Evolutionary conservation across 2,329 filamentous ascomycete species (phyloP).

Genomic region (Fusarium foetens): DNA sequence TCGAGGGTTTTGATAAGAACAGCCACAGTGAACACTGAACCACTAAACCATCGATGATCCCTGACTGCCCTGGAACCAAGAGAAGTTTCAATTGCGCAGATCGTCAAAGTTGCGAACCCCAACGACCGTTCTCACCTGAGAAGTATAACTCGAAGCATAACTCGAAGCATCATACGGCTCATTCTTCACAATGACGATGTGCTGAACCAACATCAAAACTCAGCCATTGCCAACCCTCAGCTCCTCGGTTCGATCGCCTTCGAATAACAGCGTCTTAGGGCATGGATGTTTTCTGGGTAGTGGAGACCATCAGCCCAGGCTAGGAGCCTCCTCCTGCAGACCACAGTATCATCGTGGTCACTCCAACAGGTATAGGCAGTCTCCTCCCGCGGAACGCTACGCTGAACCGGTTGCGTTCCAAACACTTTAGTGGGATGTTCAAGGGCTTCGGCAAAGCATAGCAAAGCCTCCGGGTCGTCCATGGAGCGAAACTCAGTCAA

Average conservation of each 20-base stretch:
- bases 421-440: slow-evolving; percentile 22
- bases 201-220: slow-evolving; percentile 2
- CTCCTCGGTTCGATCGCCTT: slow-evolving; percentile 25
- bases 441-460: slow-evolving; percentile 30
- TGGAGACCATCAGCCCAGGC: slow-evolving; percentile 36
- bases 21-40: slow-evolving; percentile 22
- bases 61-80: slow-evolving; percentile 20
- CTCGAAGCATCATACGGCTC: not conserved
- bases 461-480: slow-evolving; percentile 7
- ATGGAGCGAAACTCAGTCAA: slow-evolving; percentile 19
- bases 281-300: slow-evolving; percentile 29
- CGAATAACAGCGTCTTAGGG: slow-evolving; percentile 27
- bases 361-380: slow-evolving; percentile 26
- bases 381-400: slow-evolving; percentile 27
- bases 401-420: slow-evolving; percentile 33
- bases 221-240: slow-evolving; percentile 14
- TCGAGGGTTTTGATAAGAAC: slow-evolving; percentile 30
- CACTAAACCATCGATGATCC: slow-evolving; percentile 9
- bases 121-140: not conserved
- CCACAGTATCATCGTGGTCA: slow-evolving; percentile 19
- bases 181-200: slow-evolving; percentile 20
- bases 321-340: slow-evolving; percentile 34
- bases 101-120: slow-evolving; percentile 4
- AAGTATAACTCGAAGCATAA: not conserved
- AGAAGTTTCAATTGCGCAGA: slow-evolving; percentile 33